Base-by-base conservation (phyloP, 2,329 filamentous ascomycete species). In the Cytospora leucostoma region DNA sequence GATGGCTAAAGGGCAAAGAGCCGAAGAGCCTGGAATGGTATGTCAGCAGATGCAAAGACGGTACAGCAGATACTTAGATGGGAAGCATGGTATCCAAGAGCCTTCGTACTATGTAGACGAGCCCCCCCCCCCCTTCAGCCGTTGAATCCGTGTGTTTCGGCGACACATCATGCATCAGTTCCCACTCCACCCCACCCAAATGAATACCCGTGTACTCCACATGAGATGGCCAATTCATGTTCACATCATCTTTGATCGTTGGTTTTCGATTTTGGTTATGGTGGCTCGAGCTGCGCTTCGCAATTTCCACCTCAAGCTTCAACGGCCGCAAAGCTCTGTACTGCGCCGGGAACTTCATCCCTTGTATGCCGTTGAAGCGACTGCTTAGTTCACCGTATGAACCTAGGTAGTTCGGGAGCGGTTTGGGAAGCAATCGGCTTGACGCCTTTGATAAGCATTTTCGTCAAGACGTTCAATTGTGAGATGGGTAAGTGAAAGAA, bases 121-220 rank as follows among this genome's bases (percentile, higher is more conserved):
- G 12, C 44, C 40, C n/a, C 27, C 27, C 27, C 27, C 27, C 27
- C 27, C 27, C 27, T 27, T 27, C 44, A 47, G 44, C 44, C 44
- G 44, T 47, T 47, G 44, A 47, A 47, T 47, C 44, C n/a, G 44
- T 47, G 44, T 47, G n/a, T 47, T 47, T 47, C 44, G 21, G n/a
- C 44, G 44, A 12, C 17, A 19, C 44, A 47, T 47, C 44, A 47
- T 47, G 44, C 44, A 47, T 47, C 21, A 27, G 27, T 27, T 27
- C 27, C 8, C 44, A 47, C n/a, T 21, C 44, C n/a, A 47, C 44
- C 17, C 44, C 35, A 37, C 35, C 35, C 8, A 37, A 10, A 8
- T 13, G 35, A 12, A 47, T 21, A 19, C 27, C 27, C 27, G n/a
- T 12, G 12, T 47, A 47, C 44, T 21, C 44, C 44, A 47, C 44